Percentiles rank a stretch among this genome's conserved stretches.
Conservation (phyloP, 1,284 basidiomycete species). For the Malassezia obtusa region DNA sequence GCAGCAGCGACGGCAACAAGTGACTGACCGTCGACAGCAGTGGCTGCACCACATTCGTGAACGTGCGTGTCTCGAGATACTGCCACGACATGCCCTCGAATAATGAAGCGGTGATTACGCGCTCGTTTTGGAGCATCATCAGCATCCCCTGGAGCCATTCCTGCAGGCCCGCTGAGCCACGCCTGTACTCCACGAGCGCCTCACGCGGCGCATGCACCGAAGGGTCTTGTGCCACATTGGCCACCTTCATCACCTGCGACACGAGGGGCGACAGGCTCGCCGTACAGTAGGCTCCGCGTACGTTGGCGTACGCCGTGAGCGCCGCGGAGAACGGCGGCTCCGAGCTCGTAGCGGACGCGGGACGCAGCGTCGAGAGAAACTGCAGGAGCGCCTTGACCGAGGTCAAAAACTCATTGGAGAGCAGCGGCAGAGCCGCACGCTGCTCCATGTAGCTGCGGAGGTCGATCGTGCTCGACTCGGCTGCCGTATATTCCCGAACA, state of each 20-base stretch:
- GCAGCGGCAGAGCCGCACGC: slow-evolving; percentile 12
- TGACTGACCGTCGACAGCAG: slow-evolving; percentile 19
- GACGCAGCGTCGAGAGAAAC: slow-evolving; percentile 11
- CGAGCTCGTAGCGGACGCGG: background rate
- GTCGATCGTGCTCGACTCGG: slow-evolving; percentile 36
- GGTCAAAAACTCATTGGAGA: slow-evolving; percentile 25
- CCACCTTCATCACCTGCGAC: background rate
- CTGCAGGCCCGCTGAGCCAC: slow-evolving; percentile 20
- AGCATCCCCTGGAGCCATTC: slow-evolving; percentile 30
- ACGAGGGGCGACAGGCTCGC: background rate
- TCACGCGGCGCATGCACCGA: slow-evolving; percentile 9
- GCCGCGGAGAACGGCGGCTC: slow-evolving; percentile 1
- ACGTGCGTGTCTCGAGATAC: slow-evolving; percentile 19
- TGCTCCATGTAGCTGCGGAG: slow-evolving; percentile 7
- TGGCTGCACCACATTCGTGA: slow-evolving; percentile 21
- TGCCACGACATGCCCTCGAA: slow-evolving; percentile 24
- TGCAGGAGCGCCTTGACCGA: slow-evolving; percentile 23
- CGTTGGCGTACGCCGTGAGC: slow-evolving; percentile 1
- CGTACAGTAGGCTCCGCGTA: slow-evolving; percentile 6
- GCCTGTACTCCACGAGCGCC: slow-evolving; percentile 13
- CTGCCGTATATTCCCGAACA: slow-evolving; percentile 32
- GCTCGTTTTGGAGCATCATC: slow-evolving; percentile 32
- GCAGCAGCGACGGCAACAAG: slow-evolving; percentile 22
- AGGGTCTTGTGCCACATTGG: slow-evolving; percentile 1
- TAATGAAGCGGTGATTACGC: slow-evolving; percentile 22